phyloP scores from a whole-genome alignment of 2,329 filamentous ascomycete genomes.

The Paecilomyces fulvus region DNA sequence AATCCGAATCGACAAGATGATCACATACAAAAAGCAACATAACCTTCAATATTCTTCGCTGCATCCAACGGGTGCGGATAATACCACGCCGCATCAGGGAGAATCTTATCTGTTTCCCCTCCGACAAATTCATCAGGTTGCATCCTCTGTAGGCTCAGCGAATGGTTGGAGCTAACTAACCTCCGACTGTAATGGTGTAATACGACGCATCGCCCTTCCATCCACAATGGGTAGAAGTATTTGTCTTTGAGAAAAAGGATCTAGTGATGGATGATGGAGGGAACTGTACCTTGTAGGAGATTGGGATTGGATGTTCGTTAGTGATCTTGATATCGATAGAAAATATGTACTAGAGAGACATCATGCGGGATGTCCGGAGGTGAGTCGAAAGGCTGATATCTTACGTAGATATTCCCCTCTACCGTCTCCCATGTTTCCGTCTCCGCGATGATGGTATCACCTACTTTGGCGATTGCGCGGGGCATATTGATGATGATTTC shows the following conservation, averaged over 20 bases:
- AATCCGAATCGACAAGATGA: background rate
- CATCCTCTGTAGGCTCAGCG: too few species aligned
- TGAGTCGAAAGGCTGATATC: background rate
- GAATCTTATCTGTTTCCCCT: slow-evolving; percentile 30
- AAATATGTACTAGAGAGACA: too few species aligned
- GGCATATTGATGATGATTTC: slow-evolving; percentile 17
- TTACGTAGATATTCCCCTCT: slow-evolving; percentile 51
- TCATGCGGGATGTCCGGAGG: too few species aligned
- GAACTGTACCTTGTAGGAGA: background rate
- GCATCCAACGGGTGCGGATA: slow-evolving; percentile 46
- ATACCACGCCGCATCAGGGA: slow-evolving; percentile 52
- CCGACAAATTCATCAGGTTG: background rate
- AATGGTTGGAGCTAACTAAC: background rate
- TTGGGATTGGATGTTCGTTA: too few species aligned
- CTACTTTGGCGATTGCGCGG: slow-evolving; percentile 40
- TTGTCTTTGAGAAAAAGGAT: background rate
- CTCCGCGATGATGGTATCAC: slow-evolving; percentile 44
- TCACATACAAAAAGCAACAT: slow-evolving; percentile 51
- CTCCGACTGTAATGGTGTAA: background rate
- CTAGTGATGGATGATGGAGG: background rate
- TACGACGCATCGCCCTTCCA: background rate
- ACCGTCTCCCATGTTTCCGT: slow-evolving; percentile 46
- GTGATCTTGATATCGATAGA: too few species aligned
- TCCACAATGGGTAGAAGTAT: background rate
- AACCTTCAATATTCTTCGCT: slow-evolving; percentile 43